Evolutionary conservation across 73 alveolate genomes (phyloP).

Genomic region (Tetrahymena malaccensis): DNA sequence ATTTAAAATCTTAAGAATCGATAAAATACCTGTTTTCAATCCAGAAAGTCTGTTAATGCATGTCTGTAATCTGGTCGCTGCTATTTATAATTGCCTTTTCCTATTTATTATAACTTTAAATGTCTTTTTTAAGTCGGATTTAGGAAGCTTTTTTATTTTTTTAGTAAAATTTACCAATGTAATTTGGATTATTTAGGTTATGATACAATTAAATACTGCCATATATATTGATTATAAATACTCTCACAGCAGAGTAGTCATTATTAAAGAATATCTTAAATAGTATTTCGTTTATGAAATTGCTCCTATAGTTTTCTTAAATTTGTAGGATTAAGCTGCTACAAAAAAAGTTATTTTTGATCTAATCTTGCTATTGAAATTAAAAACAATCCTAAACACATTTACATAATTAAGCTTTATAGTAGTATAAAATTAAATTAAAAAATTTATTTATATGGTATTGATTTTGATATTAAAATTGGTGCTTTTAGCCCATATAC

Average conservation of each 20-base stretch:
- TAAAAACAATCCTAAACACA: background rate
- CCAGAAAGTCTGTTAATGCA: background rate
- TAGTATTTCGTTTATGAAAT: background rate
- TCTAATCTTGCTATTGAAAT: background rate
- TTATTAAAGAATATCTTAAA: background rate
- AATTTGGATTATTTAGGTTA: background rate
- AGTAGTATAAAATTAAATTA: background rate
- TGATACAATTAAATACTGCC: background rate
- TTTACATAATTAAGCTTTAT: background rate
- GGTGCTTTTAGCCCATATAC: background rate
- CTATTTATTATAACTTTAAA: background rate
- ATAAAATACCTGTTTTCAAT: background rate
- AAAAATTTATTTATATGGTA: background rate
- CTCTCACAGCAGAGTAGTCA: background rate
- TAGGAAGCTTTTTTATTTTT: background rate
- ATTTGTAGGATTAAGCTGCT: background rate
- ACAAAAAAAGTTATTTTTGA: background rate
- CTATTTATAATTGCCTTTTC: background rate
- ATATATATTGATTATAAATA: background rate
- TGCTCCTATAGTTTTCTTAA: background rate
- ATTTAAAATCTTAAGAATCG: background rate
- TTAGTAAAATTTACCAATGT: background rate
- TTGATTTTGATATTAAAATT: background rate
- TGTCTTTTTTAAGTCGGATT: background rate
- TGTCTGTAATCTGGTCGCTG: background rate